Evolutionary conservation across 495 filamentous ascomycete genomes (phyloP).

Genomic region (Penicillium argentinense): DNA sequence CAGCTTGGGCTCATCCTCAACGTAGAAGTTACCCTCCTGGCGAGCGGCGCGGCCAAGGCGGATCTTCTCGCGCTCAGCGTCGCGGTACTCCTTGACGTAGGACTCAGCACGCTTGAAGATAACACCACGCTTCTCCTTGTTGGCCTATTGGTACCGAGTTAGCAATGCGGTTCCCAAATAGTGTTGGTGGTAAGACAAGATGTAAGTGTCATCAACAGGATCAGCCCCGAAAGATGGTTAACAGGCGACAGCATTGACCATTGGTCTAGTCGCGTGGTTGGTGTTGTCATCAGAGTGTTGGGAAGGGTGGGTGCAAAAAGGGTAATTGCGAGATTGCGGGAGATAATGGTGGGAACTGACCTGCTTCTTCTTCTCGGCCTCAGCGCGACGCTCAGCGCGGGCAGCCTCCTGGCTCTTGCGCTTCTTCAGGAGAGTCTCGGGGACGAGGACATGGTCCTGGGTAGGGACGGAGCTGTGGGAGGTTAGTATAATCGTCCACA

Average conservation of each 20-base stretch:
- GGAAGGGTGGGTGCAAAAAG: slow-evolving; percentile 1
- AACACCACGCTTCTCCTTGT: slow-evolving; percentile 93
- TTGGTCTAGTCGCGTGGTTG: slow-evolving; percentile 83
- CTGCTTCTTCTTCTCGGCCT: slow-evolving; percentile 83
- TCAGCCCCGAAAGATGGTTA: slow-evolving; percentile 99
- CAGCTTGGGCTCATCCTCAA: slow-evolving; percentile 91
- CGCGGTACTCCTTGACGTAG: slow-evolving; percentile 99
- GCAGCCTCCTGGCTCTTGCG: slow-evolving; percentile 99
- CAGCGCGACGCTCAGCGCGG: slow-evolving; percentile 78
- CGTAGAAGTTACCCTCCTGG: slow-evolving; percentile 89
- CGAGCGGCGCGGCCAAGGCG: slow-evolving; percentile 85
- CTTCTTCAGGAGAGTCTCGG: slow-evolving; percentile 99
- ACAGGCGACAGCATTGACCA: slow-evolving; percentile 94
- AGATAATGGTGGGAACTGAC: slow-evolving; percentile 59
- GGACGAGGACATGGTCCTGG: slow-evolving; percentile 89
- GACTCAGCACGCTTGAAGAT: slow-evolving; percentile 99
- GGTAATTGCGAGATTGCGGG: neutral
- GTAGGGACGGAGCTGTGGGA: slow-evolving; percentile 79
- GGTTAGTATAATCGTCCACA: slow-evolving; percentile 71
- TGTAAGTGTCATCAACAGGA: slow-evolving; percentile 32
- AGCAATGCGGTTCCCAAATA: slow-evolving; percentile 31
- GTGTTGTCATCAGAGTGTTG: slow-evolving; percentile 71
- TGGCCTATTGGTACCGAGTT: slow-evolving; percentile 61
- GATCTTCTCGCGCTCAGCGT: slow-evolving; percentile 97
- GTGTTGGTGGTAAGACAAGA: slow-evolving; percentile 14